Conservation (phyloP, 768 basidiomycete genomes). For the Hemileccinum impolitum region DNA sequence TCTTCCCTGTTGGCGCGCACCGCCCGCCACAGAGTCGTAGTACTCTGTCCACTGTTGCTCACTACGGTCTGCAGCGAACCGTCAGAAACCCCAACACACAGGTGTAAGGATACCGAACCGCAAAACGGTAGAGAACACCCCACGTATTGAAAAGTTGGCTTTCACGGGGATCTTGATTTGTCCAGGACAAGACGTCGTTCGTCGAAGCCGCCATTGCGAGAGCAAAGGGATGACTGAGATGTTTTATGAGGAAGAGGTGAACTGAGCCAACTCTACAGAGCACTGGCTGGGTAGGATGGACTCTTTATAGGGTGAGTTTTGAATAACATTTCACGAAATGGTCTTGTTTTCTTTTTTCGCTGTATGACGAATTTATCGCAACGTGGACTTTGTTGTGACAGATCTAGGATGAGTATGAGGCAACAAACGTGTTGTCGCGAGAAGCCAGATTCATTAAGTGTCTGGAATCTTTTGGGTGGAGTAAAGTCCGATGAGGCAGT, state of each 20-base stretch:
- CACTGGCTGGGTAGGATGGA: conserved; percentile 9
- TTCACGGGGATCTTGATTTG: conserved; percentile 80
- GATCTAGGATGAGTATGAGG: conserved; percentile 67
- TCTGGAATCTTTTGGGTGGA: conserved; percentile 66
- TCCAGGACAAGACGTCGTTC: conserved; percentile 81
- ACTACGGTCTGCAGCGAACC: conserved; percentile 53
- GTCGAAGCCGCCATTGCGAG: conserved; percentile 47
- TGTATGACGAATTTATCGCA: conserved; percentile 61
- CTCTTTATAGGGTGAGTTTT: conserved; percentile 55
- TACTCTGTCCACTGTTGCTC: conserved; percentile 58
- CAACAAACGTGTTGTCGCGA: conserved; percentile 65
- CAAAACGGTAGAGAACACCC: conserved; percentile 79
- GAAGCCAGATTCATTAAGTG: conserved; percentile 62
- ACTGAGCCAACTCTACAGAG: conserved; percentile 23
- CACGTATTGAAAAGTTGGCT: conserved; percentile 79
- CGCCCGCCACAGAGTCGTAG: conserved; percentile 78
- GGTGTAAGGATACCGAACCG: conserved; percentile 42
- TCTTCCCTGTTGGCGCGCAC: conserved; percentile 85
- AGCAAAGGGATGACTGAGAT: conserved; percentile 34
- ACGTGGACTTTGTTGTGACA: conserved; percentile 69
- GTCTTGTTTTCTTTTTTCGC: conserved; percentile 37
- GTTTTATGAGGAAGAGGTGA: conserved; percentile 31
- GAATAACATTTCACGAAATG: conserved; percentile 44
- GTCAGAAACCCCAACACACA: conserved; percentile 25
- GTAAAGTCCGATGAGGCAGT: conserved; percentile 55